phyloP scores from a whole-genome alignment of 139 green algal genomes.

The Tetradesmus lagerheimii region DNA sequence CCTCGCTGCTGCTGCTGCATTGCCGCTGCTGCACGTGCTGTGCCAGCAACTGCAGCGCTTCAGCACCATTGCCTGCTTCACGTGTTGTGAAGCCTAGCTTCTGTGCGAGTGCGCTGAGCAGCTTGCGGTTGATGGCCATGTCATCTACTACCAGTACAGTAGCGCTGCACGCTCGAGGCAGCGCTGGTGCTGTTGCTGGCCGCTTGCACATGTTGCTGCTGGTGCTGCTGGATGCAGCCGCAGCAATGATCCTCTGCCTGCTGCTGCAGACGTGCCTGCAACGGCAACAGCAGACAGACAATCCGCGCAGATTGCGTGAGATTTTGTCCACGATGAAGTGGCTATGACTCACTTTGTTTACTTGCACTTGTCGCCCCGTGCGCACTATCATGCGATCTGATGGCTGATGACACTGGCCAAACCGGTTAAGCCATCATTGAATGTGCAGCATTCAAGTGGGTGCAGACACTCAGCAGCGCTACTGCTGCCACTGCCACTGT shows the following conservation, averaged over 20 bases:
- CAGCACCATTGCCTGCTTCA: neutral
- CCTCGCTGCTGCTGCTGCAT: neutral
- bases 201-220: neutral
- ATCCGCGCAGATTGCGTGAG: no score
- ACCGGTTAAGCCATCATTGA: no score
- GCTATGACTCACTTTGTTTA: no score
- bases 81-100: conserved; percentile 9
- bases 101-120: neutral
- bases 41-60: neutral
- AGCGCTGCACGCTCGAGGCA: neutral
- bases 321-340: no score
- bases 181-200: neutral
- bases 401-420: no score
- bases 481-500: neutral
- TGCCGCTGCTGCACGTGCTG: neutral
- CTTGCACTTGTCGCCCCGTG: no score
- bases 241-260: neutral
- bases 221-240: neutral
- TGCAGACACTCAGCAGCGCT: neutral
- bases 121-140: conserved; percentile 11
- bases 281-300: neutral
- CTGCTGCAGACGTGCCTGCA: neutral
- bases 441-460: no score
- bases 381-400: no score
- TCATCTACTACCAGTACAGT: conserved; percentile 25